Evolutionary conservation across 2,329 filamentous ascomycete genomes (phyloP), one percentile per base, ranked within the genome.

Genomic region (Emergomyces pasteurianus): DNA sequence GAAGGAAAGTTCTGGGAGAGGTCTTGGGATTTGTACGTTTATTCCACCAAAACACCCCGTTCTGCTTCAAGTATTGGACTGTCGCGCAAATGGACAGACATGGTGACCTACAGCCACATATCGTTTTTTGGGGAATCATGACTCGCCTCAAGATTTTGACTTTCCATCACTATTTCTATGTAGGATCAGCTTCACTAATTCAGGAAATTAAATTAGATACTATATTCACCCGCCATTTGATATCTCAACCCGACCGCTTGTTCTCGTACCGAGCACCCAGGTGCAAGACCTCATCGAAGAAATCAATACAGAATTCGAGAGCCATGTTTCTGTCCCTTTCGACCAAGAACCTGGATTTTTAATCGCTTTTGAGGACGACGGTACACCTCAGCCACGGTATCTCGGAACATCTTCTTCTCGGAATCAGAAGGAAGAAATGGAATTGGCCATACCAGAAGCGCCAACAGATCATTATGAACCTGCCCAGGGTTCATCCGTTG

Each of bases 21-120:
- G 62, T 69, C 77, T 12, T 96, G 91, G 91, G 85, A 92, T 64
- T 76, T 95, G 89, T 94, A 78, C 80, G 86, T 79, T 3, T 23
- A 31, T 26, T 57, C 54, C 38, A 43, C 5, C 5, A 40, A 55
- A 28, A 21, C 31, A 49, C 38, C 40, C 14, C 46, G 28, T 49
- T 21, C 16, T 40, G 14, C 12, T 54, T 38, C 36, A 26, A 23
- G 12, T 34, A 10, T 34, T n/a, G 16, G 26, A 7, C 49, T 6
- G 26, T 10, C 8, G 16, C 34, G 49, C 49, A 34, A n/a, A 52
- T 7, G 6, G 18, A 14, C 14, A 28, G 14, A 31, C 5, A n/a
- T 34, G 5, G 10, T 40, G 34, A 7, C 1, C n/a, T n/a, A 26
- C 6, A 40, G 36, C 26, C 28, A 34, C 9, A 9, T 10, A 26